These are phyloP conservation scores for Ambrosiella xylebori DNA, from an alignment of 2,329 filamentous ascomycete genomes.

Conservation along the genomic window DNA sequence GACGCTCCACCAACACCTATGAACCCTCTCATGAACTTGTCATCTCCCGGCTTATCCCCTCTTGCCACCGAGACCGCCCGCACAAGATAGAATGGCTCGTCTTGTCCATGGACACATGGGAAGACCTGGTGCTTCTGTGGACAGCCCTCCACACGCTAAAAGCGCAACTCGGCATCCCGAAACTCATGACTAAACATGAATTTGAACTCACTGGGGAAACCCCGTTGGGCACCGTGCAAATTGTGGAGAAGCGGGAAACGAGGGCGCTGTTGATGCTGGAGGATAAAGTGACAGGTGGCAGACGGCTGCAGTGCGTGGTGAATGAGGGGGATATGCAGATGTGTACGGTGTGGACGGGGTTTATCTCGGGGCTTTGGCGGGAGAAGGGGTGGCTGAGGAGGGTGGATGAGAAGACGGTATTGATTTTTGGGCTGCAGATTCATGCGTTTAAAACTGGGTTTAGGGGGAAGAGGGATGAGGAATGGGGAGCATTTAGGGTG, in stretches of 20 bases:
- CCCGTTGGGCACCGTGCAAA: constrained; percentile 18
- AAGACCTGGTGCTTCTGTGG: constrained; percentile 3
- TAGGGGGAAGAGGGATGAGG: constrained; percentile 32
- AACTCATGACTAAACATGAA: constrained; percentile 17
- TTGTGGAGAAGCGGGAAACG: constrained; percentile 35
- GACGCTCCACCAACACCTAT: not conserved
- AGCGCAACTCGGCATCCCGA: constrained; percentile 18
- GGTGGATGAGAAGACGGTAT: constrained; percentile 29
- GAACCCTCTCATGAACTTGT: not conserved
- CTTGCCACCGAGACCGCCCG: too few species aligned
- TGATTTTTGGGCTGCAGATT: constrained; percentile 35
- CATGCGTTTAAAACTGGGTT: constrained; percentile 44
- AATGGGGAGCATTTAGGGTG: constrained; percentile 32
- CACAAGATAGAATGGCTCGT: not conserved
- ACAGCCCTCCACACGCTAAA: constrained; percentile 29
- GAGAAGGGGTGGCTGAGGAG: constrained; percentile 34
- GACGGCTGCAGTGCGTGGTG: constrained; percentile 41
- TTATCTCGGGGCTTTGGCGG: constrained; percentile 35
- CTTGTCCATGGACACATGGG: not conserved
- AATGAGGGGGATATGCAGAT: not conserved
- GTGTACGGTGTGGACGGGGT: constrained; percentile 36
- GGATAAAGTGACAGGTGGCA: constrained; percentile 29
- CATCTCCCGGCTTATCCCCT: not conserved
- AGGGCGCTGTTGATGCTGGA: constrained; percentile 38
- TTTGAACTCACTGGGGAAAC: constrained; percentile 25